Evolutionary conservation across 306 rosid genomes (phyloP), one percentile per base, ranked within the genome.

Genomic region (Malus fusca): DNA sequence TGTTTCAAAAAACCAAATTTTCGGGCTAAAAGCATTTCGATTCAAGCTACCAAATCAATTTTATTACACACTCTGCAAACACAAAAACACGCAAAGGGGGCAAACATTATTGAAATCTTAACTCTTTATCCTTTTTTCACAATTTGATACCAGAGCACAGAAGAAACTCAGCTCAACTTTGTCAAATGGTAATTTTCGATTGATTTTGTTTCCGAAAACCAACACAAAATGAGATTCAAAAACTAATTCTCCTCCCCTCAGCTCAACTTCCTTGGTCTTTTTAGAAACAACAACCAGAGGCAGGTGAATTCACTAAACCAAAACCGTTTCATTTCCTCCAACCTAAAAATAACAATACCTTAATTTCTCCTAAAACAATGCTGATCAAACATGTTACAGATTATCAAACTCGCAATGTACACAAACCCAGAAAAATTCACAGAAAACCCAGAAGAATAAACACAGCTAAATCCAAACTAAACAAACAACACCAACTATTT

Each of bases 301-400:
- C 67, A 66, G 23, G 71, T 31, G n/a, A 62, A 70, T 77, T 79
- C 71, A 19, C 67, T 22, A 23, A 30, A 74, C 75, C 61, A 73
- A 68, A 60, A 44, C 52, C 68, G 53, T 28, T 72, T 71, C 19
- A 25, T 65, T 68, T 26, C 78, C 77, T 37, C 58, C 70, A 52
- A 75, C 59, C 31, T 33, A 25, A 77, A 68, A 68, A 58, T 48
- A 76, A 72, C 44, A 76, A 33, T 53, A 78, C 51, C 40, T 55
- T 15, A 75, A 17, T 23, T 23, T 5, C 13, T 66, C 30, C 64
- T 6, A 17, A 63, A 68, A 25, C 30, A 74, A 46, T 82, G 72
- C 82, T 82, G 73, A 71, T 73, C 79, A 71, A 78, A 77, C 77
- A 75, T 42, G 23, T 66, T 62, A 42, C 48, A 80, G 75, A 53